phyloP scores from a whole-genome alignment of 2,329 filamentous ascomycete genomes.

The Sporothrix pseudoabietina region DNA sequence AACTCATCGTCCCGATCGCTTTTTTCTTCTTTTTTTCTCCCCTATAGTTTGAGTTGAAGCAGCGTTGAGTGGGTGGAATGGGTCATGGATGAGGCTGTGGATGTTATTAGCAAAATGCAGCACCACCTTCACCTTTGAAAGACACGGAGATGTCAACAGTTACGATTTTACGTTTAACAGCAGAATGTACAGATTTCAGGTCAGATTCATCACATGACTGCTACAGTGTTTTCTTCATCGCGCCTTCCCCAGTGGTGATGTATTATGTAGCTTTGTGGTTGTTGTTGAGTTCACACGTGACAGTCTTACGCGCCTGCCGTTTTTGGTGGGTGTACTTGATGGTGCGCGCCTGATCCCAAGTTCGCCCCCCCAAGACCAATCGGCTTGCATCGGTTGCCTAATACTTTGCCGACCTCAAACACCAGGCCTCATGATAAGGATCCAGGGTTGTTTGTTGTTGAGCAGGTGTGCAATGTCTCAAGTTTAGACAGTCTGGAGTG shows the following conservation, averaged over 20 bases:
- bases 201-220: not conserved
- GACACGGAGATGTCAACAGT: not conserved
- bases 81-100: too few species aligned
- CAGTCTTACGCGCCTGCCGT: not conserved
- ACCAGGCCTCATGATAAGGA: slow-evolving; percentile 14
- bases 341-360: not conserved
- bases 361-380: slow-evolving; percentile 1
- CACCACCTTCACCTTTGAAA: not conserved
- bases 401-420: slow-evolving; percentile 33
- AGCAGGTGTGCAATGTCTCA: not conserved
- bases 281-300: not conserved
- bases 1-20: not conserved
- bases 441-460: not conserved
- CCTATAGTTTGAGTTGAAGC: too few species aligned
- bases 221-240: not conserved
- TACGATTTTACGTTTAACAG: not conserved
- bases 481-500: not conserved
- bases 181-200: not conserved
- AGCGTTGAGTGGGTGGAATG: too few species aligned
- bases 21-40: not conserved
- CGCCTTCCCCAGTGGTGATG: not conserved
- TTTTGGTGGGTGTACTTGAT: not conserved
- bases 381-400: slow-evolving; percentile 38
- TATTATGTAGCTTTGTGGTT: not conserved
- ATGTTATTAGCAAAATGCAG: too few species aligned